Evolutionary conservation across 1,139 yeast species (phyloP).

Genomic region (Fermentozyma sake): DNA sequence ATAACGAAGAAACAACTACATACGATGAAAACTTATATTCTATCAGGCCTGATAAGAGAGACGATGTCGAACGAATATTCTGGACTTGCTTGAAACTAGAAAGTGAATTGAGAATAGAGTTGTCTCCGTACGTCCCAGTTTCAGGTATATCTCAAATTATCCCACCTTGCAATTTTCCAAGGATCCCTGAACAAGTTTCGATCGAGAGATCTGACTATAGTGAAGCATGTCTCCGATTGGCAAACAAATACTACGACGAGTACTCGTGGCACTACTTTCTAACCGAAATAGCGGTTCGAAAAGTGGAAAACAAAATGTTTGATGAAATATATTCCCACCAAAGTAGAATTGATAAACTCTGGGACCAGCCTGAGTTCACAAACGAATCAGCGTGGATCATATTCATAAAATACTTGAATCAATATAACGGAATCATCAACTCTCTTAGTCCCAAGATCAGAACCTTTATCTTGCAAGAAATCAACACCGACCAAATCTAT

Average conservation of each 20-base stretch:
- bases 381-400: conserved; percentile 23
- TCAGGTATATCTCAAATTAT: conserved; percentile 39
- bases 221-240: conserved; percentile 23
- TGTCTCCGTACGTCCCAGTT: conserved; percentile 39
- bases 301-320: conserved; percentile 40
- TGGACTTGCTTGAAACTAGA: conserved; percentile 46
- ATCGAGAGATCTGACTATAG: conserved; percentile 19
- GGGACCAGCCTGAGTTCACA: conserved; percentile 28
- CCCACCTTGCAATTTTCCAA: conserved; percentile 43
- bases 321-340: conserved; percentile 33
- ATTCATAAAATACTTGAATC: conserved; percentile 34
- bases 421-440: conserved; percentile 38
- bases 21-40: too few relatives aligned
- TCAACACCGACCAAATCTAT: conserved; percentile 31
- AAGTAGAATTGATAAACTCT: conserved; percentile 10
- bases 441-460: conserved; percentile 33
- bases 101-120: conserved; percentile 41
- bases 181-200: conserved; percentile 28
- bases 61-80: conserved; percentile 35
- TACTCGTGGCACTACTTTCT: conserved; percentile 45
- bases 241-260: conserved; percentile 31
- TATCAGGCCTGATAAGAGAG: conserved; percentile 11
- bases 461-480: conserved; percentile 31
- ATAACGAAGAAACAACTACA: conserved; percentile 5
- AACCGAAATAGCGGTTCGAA: conserved; percentile 47